These are phyloP conservation scores for Suhomyces maxii DNA, from an alignment of 1,139 yeast genomes.

Conservation along the genomic window DNA sequence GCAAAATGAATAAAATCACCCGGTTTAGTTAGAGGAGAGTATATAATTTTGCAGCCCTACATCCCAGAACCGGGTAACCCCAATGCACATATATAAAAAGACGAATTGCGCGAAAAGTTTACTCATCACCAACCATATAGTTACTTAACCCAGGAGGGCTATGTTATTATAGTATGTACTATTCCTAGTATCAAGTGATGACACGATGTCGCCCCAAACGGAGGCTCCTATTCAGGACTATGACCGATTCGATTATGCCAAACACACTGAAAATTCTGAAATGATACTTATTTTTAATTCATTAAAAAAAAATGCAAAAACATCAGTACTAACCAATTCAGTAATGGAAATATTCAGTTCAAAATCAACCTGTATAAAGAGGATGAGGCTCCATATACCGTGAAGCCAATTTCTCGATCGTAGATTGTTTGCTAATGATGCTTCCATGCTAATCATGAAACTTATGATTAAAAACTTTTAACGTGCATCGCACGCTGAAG, in stretches of 20 bases:
- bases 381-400: not conserved
- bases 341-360: not conserved
- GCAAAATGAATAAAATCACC: too few species aligned
- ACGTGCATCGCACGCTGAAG: conserved; percentile 39
- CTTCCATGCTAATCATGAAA: conserved; percentile 56
- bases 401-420: not conserved
- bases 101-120: not conserved
- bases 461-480: conserved; percentile 41
- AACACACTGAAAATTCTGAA: conserved; percentile 58
- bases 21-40: too few species aligned
- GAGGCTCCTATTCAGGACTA: conserved; percentile 58
- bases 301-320: too few species aligned
- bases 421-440: conserved; percentile 40
- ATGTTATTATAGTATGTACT: conserved; percentile 10
- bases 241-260: conserved; percentile 58
- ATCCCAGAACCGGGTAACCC: conserved; percentile 16
- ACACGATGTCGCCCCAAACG: conserved; percentile 60
- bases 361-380: not conserved
- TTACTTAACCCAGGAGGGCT: conserved; percentile 4
- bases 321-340: conserved; percentile 5
- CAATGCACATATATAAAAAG: conserved; percentile 1
- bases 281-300: conserved; percentile 1
- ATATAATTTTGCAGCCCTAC: too few species aligned
- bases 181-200: conserved; percentile 31
- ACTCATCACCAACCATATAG: not conserved